Evolutionary conservation across 2,329 filamentous ascomycete species (phyloP).

Genomic region (Ascochyta koolunga): DNA sequence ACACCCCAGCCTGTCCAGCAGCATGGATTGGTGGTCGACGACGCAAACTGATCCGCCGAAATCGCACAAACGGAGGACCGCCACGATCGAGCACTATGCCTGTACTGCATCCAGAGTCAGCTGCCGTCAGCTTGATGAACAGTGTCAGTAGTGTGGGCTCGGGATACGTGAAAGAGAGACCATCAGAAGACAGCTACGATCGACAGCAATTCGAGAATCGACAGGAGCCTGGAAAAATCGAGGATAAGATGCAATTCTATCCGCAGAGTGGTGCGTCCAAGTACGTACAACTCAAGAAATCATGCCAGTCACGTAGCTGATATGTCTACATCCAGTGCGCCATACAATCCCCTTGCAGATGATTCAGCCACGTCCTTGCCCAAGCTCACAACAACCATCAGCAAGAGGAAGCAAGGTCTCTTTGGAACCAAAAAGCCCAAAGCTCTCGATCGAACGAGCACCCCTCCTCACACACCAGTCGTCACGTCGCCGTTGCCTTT

Average conservation of each 20-base stretch:
- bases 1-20: background rate
- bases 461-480: conserved; percentile 7
- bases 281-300: background rate
- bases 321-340: background rate
- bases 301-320: background rate
- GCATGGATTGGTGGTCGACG: conserved; percentile 23
- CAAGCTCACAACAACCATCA: conserved; percentile 1
- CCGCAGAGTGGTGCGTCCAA: background rate
- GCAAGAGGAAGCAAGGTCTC: conserved; percentile 27
- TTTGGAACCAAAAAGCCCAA: conserved; percentile 22
- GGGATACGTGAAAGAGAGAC: background rate
- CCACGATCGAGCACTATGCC: conserved; percentile 26
- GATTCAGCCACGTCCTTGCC: conserved; percentile 2
- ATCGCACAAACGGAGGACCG: conserved; percentile 8
- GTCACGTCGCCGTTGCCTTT: conserved; percentile 24
- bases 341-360: background rate
- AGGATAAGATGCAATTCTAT: conserved; percentile 4
- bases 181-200: conserved; percentile 11
- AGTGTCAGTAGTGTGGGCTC: conserved; percentile 6
- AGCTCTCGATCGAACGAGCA: conserved; percentile 13
- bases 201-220: background rate
- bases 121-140: conserved; percentile 5
- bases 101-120: conserved; percentile 10
- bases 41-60: conserved; percentile 27
- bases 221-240: background rate